Evolutionary conservation across 2,329 filamentous ascomycete genomes (phyloP), one percentile per base, ranked within the genome.

Genomic region (Aureobasidium uvarum): DNA sequence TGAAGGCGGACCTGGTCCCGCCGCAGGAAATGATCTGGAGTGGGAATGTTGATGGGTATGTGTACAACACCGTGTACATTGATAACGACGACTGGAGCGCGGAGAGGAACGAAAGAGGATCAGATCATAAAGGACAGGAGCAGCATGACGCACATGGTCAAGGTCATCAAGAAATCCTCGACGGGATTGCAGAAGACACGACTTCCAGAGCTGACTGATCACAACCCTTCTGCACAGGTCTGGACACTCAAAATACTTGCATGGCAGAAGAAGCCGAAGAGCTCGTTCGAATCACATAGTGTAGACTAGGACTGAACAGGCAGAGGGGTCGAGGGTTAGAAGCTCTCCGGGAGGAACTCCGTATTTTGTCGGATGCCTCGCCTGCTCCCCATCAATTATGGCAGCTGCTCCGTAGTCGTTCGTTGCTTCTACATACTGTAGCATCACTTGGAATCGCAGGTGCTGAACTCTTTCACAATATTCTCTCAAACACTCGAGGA

Each of bases 381-480:
- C 56, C 56, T 60, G 25, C 56, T 60, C 56, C 56, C 56, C 56
- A 28, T 14, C 7, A 10, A 7, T 46, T 11, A 18, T 20, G 16
- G 7, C 14, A 38, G 28, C 23, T 23, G 41, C 33, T 36, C 33
- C 33, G 33, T 36, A 36, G n/a, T 46, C 8, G 16, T 23, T 28
- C 16, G n/a, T 8, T 59, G 23, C 25, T 58, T 46, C 28, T 31
- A 31, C 28, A 11, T 25, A 25, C 43, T 46, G 20, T 14, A 25
- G 4, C 43, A 46, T 46, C 20, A 46, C 20, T 25, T 23, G 43
- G 3, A 46, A n/a, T 13, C 6, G 25, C 8, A 31, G 46, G 3
- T 8, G 25, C 46, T 28, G 5, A n/a, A 0, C 13, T 33, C 18
- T n/a, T 33, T 33, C 16, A 5, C 10, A 20, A 51, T 16, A 5